These are phyloP conservation scores for Nadsonia starkeyi-henricii DNA, from an alignment of 1,139 yeast species.

Conservation along the genomic window DNA sequence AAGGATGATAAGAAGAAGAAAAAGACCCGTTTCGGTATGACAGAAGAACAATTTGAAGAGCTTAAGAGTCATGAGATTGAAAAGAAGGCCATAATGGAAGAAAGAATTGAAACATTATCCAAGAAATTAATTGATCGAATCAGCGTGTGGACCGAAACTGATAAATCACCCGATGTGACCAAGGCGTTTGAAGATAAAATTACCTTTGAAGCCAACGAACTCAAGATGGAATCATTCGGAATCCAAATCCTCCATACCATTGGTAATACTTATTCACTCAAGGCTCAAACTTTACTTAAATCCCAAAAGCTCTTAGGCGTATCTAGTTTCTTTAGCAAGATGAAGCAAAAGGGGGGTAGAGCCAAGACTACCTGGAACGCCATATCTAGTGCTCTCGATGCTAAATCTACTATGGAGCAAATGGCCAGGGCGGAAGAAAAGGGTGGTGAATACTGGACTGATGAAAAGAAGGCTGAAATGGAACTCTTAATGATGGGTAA, in stretches of 20 bases:
- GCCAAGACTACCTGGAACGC: slow-evolving; percentile 80
- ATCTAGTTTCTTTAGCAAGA: slow-evolving; percentile 71
- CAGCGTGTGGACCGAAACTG: slow-evolving; percentile 74
- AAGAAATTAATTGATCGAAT: slow-evolving; percentile 52
- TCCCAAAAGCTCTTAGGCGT: slow-evolving; percentile 69
- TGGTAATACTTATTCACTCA: slow-evolving; percentile 63
- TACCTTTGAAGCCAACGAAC: slow-evolving; percentile 68
- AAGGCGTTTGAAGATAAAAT: slow-evolving; percentile 58
- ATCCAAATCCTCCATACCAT: slow-evolving; percentile 77
- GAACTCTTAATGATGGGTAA: slow-evolving; percentile 82
- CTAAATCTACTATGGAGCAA: slow-evolving; percentile 74
- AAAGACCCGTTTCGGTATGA: slow-evolving; percentile 5
- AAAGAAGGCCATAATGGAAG: slow-evolving; percentile 54
- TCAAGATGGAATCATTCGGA: slow-evolving; percentile 92
- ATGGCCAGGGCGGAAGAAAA: slow-evolving; percentile 34
- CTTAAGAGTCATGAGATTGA: slow-evolving; percentile 67
- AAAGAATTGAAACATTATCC: slow-evolving; percentile 52
- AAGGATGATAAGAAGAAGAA: slow-evolving; percentile 15
- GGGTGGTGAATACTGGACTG: slow-evolving; percentile 49
- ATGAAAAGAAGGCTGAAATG: slow-evolving; percentile 71
- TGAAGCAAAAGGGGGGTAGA: slow-evolving; percentile 79
- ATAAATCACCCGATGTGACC: slow-evolving; percentile 53
- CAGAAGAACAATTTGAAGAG: slow-evolving; percentile 33
- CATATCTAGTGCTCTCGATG: slow-evolving; percentile 76
- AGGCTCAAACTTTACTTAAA: slow-evolving; percentile 43